Base-by-base conservation (phyloP, 225 moss, liverwort and hornwort species). In the Marchantia polymorpha region DNA sequence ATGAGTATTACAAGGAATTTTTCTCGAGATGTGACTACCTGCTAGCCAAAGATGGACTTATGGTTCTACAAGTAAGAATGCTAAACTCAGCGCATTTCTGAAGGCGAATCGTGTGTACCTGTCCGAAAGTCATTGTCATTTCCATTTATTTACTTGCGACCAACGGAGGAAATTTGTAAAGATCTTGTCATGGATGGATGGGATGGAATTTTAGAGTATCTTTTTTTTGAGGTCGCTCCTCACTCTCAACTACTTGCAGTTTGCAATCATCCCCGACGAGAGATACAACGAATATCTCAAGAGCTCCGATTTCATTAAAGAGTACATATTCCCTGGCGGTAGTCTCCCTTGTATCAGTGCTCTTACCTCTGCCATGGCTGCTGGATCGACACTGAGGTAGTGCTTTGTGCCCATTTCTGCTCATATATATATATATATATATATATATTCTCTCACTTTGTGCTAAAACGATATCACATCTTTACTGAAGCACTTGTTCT, bases 291-390 rank as follows among this genome's bases (percentile, higher is more conserved):
- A 60, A 8, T 95, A 93, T 69, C 71, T 91, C 19, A 80, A 76
- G 50, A 95, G 93, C 76, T 92, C 95, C 0, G 95, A 95, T 61
- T 95, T 95, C 55, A 89, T 95, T 0, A 93, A 92, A 75, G 95
- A 95, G 80, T 95, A 95, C 30, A 95, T 95, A 20, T 96, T 96
- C 48, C 94, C 94, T 20, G 96, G 94, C 47, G 96, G 92, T 54
- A 89, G 88, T 81, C 47, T 92, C 48, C 94, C 96, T 27, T 88
- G 90, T 69, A 83, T 94, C 68, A 87, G 83, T 26, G 89, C 87
- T 10, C 79, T 96, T 17, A 89, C 88, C 12, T 20, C 82, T 60
- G 92, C 94, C 51, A 94, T 96, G 96, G 58, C 59, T 53, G 69
- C 79, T 58, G 85, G 92, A 81, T 94, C 96, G 64, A 88, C 92